A percentile compares a stretch with the other conserved stretches of the same genome.
phyloP scores from a whole-genome alignment of 2,329 filamentous ascomycete genomes.

The Alternaria consortialis region DNA sequence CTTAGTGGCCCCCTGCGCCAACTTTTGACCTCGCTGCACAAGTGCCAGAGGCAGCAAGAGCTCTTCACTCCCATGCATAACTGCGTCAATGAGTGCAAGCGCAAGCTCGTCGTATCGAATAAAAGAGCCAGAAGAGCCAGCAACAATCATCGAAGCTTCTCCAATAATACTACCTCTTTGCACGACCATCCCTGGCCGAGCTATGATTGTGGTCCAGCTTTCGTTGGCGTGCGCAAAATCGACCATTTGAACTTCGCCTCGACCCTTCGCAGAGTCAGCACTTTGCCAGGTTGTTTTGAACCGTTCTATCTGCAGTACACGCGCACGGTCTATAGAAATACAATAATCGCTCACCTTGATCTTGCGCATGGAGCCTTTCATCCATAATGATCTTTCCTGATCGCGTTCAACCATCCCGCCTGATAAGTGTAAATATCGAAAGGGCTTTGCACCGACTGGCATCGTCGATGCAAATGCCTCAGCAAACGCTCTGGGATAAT shows the following conservation, averaged over 20 bases:
- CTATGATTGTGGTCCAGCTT: constrained; percentile 26
- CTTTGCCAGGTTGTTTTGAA: not conserved
- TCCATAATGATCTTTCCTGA: constrained; percentile 20
- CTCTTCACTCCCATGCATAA: constrained; percentile 22
- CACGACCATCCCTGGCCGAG: constrained; percentile 23
- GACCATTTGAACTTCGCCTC: constrained; percentile 25
- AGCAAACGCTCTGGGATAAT: constrained; percentile 27
- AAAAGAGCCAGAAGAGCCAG: constrained; percentile 22
- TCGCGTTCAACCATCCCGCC: constrained; percentile 22
- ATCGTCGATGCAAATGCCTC: constrained; percentile 17
- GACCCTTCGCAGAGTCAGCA: constrained; percentile 13
- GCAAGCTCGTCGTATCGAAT: constrained; percentile 31
- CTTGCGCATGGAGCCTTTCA: constrained; percentile 23
- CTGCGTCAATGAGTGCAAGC: constrained; percentile 22
- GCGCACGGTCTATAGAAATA: not conserved
- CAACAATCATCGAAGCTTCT: constrained; percentile 18
- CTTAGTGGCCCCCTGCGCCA: not conserved
- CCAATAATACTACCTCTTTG: constrained; percentile 17
- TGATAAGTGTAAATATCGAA: constrained; percentile 26
- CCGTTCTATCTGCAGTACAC: not conserved
- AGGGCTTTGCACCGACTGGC: constrained; percentile 15
- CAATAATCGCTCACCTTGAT: constrained; percentile 12
- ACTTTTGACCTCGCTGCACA: constrained; percentile 16
- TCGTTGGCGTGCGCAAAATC: constrained; percentile 20
- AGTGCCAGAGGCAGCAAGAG: constrained; percentile 17